Percentiles rank a stretch among this genome's conserved stretches.
phyloP scores from a whole-genome alignment of 768 basidiomycete species.

The Lactarius trivialis region DNA sequence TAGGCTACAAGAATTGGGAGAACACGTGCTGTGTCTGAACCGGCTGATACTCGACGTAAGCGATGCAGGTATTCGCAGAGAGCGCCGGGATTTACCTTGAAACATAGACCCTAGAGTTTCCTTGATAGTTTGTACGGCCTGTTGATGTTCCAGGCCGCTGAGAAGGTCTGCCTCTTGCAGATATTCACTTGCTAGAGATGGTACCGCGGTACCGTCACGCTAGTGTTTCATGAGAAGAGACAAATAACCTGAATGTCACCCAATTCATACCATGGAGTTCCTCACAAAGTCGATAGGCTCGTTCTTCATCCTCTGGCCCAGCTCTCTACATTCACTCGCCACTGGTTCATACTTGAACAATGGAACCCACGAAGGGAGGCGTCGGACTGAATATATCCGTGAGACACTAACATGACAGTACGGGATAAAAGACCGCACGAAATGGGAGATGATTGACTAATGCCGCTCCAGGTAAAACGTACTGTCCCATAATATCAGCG shows the following conservation, averaged over 20 bases:
- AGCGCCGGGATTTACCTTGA: background rate
- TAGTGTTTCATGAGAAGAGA: background rate
- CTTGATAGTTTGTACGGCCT: background rate
- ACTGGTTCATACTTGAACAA: slow-evolving; percentile 3
- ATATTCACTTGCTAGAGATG: slow-evolving; percentile 5
- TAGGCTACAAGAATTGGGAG: background rate
- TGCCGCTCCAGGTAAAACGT: slow-evolving; percentile 1
- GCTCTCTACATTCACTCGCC: background rate
- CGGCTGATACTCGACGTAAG: background rate
- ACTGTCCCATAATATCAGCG: background rate
- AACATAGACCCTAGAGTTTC: slow-evolving; percentile 7
- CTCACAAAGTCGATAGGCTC: slow-evolving; percentile 7
- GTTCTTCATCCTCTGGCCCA: slow-evolving; percentile 1
- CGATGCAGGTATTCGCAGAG: background rate
- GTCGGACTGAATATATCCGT: slow-evolving; percentile 4
- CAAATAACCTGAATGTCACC: no score
- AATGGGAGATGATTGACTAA: slow-evolving; percentile 12
- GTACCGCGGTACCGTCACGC: slow-evolving; percentile 4
- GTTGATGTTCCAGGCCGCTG: background rate
- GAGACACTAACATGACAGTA: background rate
- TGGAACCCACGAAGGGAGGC: slow-evolving; percentile 16
- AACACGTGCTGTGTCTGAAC: slow-evolving; percentile 7
- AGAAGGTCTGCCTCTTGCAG: slow-evolving; percentile 7
- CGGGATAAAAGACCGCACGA: background rate
- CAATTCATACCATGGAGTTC: slow-evolving; percentile 2